Evolutionary conservation across 768 basidiomycete species (phyloP), one percentile per base, ranked within the genome.

Genomic region (Cyclocybe cylindracea): DNA sequence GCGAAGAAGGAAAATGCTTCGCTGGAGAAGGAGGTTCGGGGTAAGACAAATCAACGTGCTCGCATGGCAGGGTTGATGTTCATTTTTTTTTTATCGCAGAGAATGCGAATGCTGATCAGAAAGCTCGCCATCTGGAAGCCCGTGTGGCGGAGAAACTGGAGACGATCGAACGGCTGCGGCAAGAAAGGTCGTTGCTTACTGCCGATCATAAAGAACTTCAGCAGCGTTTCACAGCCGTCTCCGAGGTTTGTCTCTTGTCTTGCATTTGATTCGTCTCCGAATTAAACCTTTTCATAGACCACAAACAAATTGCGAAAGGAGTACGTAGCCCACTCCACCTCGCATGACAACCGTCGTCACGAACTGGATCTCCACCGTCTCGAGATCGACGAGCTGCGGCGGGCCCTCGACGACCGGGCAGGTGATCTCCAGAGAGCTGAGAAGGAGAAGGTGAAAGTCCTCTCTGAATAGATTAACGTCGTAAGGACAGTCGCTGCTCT

Each of bases 341-440:
- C 85, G 7, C 91, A 93, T 59, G 85, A 90, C 54, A 76, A 82
- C 34, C 79, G 86, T 19, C 83, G 87, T 1, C 82, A 87, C 51
- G 83, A 90, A 53, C 82, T 94, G 34, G 89, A 91, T 61, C 68
- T 84, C 1, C 83, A 86, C 47, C 75, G 83, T 6, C 69, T 77
- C 13, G 90, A 94, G 66, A 86, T 94, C 51, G 85, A 88, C 3
- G 85, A 89, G 31, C 82, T 93, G n/a, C 82, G 83, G 36, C 78
- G 74, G 4, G 85, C 86, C 2, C 75, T 92, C 10, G 77, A 82
- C 11, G 73, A 77, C 50, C 83, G 85, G 47, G 79, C 79, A 3
- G 74, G 75, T 29, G 83, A 86, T 57, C 78, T 94, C 37, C 82
- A 87, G 9, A 77, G 77, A 13, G 77, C 78, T 1, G 82, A 86